A percentile compares a stretch with the other conserved stretches of the same genome.
phyloP scores from a whole-genome alignment of 2,329 filamentous ascomycete genomes.

The Geoglossum cookeanum region DNA sequence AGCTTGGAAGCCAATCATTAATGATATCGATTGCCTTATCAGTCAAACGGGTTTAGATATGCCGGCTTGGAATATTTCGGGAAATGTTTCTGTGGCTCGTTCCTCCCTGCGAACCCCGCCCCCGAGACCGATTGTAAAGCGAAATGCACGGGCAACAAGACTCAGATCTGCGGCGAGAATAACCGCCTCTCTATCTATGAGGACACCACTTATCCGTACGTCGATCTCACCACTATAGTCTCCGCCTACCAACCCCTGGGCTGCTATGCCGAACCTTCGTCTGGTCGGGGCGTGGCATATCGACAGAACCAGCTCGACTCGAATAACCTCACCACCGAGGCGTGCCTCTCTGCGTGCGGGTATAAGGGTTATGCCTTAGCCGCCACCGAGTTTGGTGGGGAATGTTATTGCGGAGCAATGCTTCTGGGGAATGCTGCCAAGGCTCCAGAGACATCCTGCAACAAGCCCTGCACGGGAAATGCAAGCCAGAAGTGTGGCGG shows the following conservation, averaged over 20 bases:
- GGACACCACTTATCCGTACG: neutral
- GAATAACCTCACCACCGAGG: slow-evolving; percentile 17
- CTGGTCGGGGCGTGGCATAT: slow-evolving; percentile 15
- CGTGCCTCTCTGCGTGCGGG: slow-evolving; percentile 21
- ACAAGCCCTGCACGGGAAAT: slow-evolving; percentile 19
- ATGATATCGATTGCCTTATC: neutral
- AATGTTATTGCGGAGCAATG: slow-evolving; percentile 24
- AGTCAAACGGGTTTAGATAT: neutral
- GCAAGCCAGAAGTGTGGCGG: slow-evolving; percentile 19
- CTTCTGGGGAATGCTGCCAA: slow-evolving; percentile 15
- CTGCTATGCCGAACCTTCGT: slow-evolving; percentile 23
- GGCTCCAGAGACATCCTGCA: slow-evolving; percentile 12
- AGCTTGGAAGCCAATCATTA: neutral
- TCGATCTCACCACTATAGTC: neutral
- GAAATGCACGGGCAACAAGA: slow-evolving; percentile 9
- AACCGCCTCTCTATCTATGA: slow-evolving; percentile 14
- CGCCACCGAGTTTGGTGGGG: slow-evolving; percentile 20
- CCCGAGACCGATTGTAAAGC: slow-evolving; percentile 12
- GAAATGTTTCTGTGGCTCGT: slow-evolving; percentile 17
- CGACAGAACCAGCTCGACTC: slow-evolving; percentile 3
- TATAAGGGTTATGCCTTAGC: slow-evolving; percentile 20
- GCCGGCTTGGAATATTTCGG: slow-evolving; percentile 17
- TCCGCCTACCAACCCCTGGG: slow-evolving; percentile 14
- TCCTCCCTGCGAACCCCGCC: slow-evolving; percentile 5
- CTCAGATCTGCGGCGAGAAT: slow-evolving; percentile 11